phyloP scores from a whole-genome alignment of 441 rosid species.

The Syzygium syzygioides region DNA sequence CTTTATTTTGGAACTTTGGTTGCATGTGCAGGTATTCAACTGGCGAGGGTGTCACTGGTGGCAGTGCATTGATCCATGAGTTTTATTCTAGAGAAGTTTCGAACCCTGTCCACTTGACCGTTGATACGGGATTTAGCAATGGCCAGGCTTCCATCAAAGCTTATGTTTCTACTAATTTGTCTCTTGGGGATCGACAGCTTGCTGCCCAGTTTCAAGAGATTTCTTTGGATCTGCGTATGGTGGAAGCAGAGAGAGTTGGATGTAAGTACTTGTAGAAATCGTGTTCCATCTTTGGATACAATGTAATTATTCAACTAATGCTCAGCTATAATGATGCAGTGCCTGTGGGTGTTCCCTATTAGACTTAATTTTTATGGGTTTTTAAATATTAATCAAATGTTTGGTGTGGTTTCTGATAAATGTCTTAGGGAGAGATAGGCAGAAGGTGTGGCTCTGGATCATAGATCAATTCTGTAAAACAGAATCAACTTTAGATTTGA shows the following conservation, averaged over 20 bases:
- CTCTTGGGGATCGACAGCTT: conserved; percentile 74
- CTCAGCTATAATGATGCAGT: neutral
- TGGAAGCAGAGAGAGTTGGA: conserved; percentile 89
- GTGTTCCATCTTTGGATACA: neutral
- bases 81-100: conserved; percentile 82
- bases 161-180: conserved; percentile 59
- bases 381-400: neutral
- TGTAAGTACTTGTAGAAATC: conserved; percentile 41
- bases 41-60: conserved; percentile 84
- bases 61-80: conserved; percentile 88
- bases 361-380: neutral
- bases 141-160: conserved; percentile 85
- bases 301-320: neutral
- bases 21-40: conserved; percentile 69
- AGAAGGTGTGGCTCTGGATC: neutral
- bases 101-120: conserved; percentile 82
- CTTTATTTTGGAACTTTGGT: neutral
- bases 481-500: neutral
- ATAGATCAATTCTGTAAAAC: neutral
- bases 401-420: neutral
- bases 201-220: conserved; percentile 96
- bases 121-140: conserved; percentile 73
- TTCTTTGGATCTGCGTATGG: conserved; percentile 88
- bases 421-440: neutral
- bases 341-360: neutral